Conservation (phyloP, 75 land plant species). For the Cunninghamia lanceolata region DNA sequence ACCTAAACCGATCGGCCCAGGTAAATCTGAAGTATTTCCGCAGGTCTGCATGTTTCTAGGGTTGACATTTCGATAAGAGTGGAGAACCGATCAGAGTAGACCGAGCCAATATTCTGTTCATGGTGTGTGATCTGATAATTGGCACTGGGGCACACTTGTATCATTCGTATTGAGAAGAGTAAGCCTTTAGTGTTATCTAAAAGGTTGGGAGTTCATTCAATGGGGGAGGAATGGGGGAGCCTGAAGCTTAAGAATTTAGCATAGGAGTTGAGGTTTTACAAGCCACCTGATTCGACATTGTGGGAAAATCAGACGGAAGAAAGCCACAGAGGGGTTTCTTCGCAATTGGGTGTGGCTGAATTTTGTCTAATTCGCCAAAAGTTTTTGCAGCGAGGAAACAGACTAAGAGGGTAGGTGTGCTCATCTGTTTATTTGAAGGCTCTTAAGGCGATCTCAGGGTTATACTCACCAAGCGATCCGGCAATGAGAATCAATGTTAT, state of each 20-base stretch:
- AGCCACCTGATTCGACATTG: conserved; percentile 11
- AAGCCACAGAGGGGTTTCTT: conserved; percentile 14
- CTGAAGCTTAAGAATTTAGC: conserved; percentile 12
- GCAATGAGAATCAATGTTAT: too few relatives aligned
- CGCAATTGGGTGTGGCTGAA: conserved; percentile 18
- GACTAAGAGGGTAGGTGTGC: conserved; percentile 72
- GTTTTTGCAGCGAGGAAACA: neutral
- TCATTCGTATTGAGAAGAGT: neutral
- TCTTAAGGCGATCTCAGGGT: conserved; percentile 68
- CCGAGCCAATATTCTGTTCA: too few relatives aligned
- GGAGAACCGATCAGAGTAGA: too few relatives aligned
- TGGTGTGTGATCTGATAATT: too few relatives aligned
- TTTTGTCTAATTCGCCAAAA: neutral
- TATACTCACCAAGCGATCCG: conserved; percentile 78
- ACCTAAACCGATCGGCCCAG: too few relatives aligned
- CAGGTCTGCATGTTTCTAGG: too few relatives aligned
- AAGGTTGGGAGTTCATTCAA: neutral
- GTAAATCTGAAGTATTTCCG: too few relatives aligned
- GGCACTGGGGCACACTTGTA: too few relatives aligned
- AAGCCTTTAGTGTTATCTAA: neutral
- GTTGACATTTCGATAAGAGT: too few relatives aligned
- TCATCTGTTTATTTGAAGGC: conserved; percentile 72
- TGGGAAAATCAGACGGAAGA: conserved; percentile 3
- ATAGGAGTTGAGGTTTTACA: conserved; percentile 29
- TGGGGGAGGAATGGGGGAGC: conserved; percentile 11